Evolutionary conservation across 2,329 filamentous ascomycete genomes (phyloP), one percentile per base, ranked within the genome.

Genomic region (Beauveria sp.): DNA sequence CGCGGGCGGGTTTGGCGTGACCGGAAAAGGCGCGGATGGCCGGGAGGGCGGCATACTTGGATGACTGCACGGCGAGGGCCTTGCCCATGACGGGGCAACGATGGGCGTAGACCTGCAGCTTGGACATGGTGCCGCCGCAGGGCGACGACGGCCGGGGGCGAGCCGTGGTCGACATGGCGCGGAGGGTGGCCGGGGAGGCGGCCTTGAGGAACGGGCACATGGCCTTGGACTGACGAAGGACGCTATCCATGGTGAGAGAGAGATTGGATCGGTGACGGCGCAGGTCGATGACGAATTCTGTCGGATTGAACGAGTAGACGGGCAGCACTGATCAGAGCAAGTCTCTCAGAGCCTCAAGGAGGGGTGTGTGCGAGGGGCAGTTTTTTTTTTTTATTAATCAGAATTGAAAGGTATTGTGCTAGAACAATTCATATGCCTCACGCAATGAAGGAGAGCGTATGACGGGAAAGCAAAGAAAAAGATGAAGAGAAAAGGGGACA

Each of bases 11-110:
- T 75, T 79, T 81, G 66, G 75, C 72, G 66, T 80, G 76, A 60
- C 76, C 74, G 61, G 80, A 79, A 66, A 83, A 77, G 65, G 79
- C 75, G 63, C 83, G 79, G 65, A 84, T 73, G 62, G 77, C 79
- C 57, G 80, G 75, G 61, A 79, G 74, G 63, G 78, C 75, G 57
- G 76, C 76, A 55, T 79, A 73, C 71, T 82, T 81, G 64, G 84
- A 81, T 51, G 84, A 84, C 81, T 97, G 93, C 44, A 97, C 88
- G 64, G 91, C 90, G 74, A 99, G 85, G 47, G 94, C 94, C 83
- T 97, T 96, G 75, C 92, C 93, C 94, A 99, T 99, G 76, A 99
- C 89, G 62, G 94, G 94, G 84, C 94, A 99, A 75, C 93, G 91
- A 72, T 92, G 88, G 70, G 91, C 94, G 71, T 96, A 86, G 67